Conservation (phyloP, 805 yeast species). For the Lachancea quebecensis region DNA sequence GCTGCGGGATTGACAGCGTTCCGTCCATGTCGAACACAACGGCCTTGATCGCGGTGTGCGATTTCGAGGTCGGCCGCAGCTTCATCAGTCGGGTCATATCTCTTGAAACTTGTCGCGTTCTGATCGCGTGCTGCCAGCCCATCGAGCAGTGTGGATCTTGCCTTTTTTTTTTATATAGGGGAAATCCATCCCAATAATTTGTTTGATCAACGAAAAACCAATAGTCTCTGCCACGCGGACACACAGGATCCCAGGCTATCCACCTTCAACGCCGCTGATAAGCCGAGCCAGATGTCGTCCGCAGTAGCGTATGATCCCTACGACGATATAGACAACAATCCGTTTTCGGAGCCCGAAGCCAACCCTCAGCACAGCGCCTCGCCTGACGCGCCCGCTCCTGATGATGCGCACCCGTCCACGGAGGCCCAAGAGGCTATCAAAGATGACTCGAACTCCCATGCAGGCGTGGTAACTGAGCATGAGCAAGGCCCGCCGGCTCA, state of each 20-base stretch:
- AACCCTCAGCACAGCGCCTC: conserved; percentile 21
- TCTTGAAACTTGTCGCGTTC: too few relatives aligned
- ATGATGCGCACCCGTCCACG: neutral
- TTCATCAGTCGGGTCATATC: neutral
- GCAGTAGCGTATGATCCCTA: conserved; percentile 21
- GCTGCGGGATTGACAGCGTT: conserved; percentile 60
- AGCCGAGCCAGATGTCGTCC: conserved; percentile 12
- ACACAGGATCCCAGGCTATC: too few relatives aligned
- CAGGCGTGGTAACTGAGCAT: neutral
- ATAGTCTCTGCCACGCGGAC: too few relatives aligned
- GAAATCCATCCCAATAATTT: too few relatives aligned
- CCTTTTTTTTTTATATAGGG: too few relatives aligned
- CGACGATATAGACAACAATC: conserved; percentile 53
- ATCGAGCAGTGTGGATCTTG: too few relatives aligned
- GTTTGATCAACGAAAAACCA: too few relatives aligned
- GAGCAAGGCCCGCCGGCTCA: too few relatives aligned
- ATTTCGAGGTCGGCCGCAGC: conserved; percentile 1
- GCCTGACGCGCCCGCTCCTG: neutral
- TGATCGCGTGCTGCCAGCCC: too few relatives aligned
- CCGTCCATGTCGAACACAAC: conserved; percentile 78
- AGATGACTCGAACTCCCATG: neutral
- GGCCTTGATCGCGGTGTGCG: conserved; percentile 35
- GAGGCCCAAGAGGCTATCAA: neutral
- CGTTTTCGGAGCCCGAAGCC: conserved; percentile 41
- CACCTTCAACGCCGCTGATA: too few relatives aligned